Base-by-base conservation (phyloP, 352 stramenopile genomes). In the Phytophthora macrochlamydospora region DNA sequence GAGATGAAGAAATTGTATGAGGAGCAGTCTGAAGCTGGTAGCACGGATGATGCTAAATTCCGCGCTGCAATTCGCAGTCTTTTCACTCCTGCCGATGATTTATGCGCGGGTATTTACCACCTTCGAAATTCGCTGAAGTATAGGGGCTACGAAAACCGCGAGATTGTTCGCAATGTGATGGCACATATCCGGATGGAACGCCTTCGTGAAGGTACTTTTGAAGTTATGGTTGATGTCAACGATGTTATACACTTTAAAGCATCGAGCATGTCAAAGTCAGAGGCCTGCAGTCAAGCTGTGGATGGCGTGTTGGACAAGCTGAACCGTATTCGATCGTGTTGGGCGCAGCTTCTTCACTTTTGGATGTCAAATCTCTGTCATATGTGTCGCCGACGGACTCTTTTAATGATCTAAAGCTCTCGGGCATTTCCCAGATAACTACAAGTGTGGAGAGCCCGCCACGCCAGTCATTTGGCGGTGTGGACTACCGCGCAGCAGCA, bases 321-420 rank as follows among this genome's bases (percentile, higher is more conserved):
- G 28, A 79, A 90, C 48, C 53, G 44, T 30, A 86, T 85, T 18
- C 81, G 83, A 1, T 71, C 66, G 7, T 43, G 76, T 1, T 94
- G 86, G 86, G 83, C 71, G 2, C 79, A 93, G 33, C 49, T 93
- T 45, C 62, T 92, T 38, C 79, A 92, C 52, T 94, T 94, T 66
- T 92, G 40, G 81, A 94, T 59, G 67, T 77, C 11, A 92, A 91
- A 51, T 81, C 81, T 24, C 57, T 91, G 14, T 59, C 61, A 0
- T 74, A 78, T 30, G 58, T 76, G 14, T 76, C 86, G 11, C 65
- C 78, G 14, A 74, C 79, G 51, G 76, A 89, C 29, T 85, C 84
- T 0, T 93, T 93, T 48, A 74, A 87, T 49, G 62, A 75, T 12
- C 69, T 94, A 7, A 87, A 73, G 11, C 61, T 91, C 12, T 81